A percentile compares a stretch with the other conserved stretches of the same genome.
Conservation (phyloP, 2,329 filamentous ascomycete species). For the Aspergillus quadricinctus region DNA sequence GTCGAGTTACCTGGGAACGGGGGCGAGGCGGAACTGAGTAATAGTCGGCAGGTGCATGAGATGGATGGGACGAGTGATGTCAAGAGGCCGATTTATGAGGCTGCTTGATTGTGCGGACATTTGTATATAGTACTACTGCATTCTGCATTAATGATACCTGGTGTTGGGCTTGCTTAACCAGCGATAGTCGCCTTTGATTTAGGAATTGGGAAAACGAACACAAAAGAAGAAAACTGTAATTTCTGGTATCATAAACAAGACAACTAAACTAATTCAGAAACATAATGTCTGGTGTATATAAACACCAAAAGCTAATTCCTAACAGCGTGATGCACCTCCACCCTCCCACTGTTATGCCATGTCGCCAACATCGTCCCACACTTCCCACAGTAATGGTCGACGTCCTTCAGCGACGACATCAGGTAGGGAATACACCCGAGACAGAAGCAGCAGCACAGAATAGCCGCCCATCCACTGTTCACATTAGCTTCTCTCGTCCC, state of each 20-base stretch:
- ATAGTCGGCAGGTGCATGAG: constrained; percentile 2
- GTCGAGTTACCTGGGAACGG: constrained; percentile 1
- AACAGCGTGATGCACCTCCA: constrained; percentile 37
- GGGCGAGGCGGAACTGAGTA: constrained; percentile 2
- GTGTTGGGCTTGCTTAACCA: not conserved
- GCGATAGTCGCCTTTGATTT: no score
- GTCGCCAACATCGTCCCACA: constrained; percentile 45
- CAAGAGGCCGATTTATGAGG: not conserved
- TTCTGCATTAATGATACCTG: not conserved
- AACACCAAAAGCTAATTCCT: not conserved
- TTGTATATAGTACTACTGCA: not conserved
- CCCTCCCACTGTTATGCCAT: constrained; percentile 47
- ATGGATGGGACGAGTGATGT: constrained; percentile 1
- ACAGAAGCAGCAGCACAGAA: constrained; percentile 41
- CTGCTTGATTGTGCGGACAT: not conserved
- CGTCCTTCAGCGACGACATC: constrained; percentile 46
- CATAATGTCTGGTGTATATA: no score
- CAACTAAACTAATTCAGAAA: no score
- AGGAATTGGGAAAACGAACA: no score
- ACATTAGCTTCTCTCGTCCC: not conserved
- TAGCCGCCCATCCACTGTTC: constrained; percentile 42
- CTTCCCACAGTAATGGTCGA: constrained; percentile 45
- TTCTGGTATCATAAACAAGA: not conserved
- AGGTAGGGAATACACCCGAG: constrained; percentile 49
- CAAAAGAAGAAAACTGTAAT: no score